phyloP scores from a whole-genome alignment of 305 asterid genomes.

The Lippia alba region DNA sequence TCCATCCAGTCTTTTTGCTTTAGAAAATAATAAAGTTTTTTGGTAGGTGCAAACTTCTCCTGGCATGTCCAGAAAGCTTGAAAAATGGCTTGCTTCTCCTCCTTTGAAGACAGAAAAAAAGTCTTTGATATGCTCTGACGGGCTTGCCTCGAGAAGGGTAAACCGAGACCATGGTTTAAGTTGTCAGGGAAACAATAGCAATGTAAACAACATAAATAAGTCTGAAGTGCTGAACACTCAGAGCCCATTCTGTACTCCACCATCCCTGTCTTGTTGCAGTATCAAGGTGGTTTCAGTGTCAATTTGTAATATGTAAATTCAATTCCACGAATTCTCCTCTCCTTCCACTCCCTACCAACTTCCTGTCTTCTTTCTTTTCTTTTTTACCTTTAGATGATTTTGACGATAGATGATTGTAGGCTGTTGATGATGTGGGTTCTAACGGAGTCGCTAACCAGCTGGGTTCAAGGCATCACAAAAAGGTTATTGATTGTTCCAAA shows the following conservation, averaged over 20 bases:
- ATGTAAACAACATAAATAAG: slow-evolving; percentile 40
- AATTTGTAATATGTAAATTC: slow-evolving; percentile 30
- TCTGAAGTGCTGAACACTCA: slow-evolving; percentile 55
- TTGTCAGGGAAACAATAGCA: slow-evolving; percentile 46
- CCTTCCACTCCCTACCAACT: too few relatives aligned
- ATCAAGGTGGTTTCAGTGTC: slow-evolving; percentile 61
- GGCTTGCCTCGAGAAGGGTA: slow-evolving; percentile 43
- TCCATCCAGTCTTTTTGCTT: slow-evolving; percentile 27
- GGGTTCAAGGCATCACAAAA: slow-evolving; percentile 80
- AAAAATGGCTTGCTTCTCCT: slow-evolving; percentile 78
- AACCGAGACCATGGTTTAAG: slow-evolving; percentile 39
- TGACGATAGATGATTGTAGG: slow-evolving; percentile 51
- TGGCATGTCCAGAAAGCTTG: slow-evolving; percentile 63
- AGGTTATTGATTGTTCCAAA: slow-evolving; percentile 48
- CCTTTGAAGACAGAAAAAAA: slow-evolving; percentile 63
- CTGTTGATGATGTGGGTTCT: slow-evolving; percentile 46
- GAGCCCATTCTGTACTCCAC: slow-evolving; percentile 94
- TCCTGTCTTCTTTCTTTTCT: too few relatives aligned
- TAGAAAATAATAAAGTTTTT: slow-evolving; percentile 27
- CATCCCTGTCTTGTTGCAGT: slow-evolving; percentile 80
- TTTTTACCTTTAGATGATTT: slow-evolving; percentile 33
- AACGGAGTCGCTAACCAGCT: slow-evolving; percentile 52
- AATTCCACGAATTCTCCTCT: background rate
- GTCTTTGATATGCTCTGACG: slow-evolving; percentile 50
- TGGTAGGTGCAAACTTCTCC: slow-evolving; percentile 63